A percentile compares a stretch with the other conserved stretches of the same genome.
These are phyloP conservation scores for Linnemannia schmuckeri DNA, from an alignment of 192 early-diverging fungal species.

Conservation along the genomic window DNA sequence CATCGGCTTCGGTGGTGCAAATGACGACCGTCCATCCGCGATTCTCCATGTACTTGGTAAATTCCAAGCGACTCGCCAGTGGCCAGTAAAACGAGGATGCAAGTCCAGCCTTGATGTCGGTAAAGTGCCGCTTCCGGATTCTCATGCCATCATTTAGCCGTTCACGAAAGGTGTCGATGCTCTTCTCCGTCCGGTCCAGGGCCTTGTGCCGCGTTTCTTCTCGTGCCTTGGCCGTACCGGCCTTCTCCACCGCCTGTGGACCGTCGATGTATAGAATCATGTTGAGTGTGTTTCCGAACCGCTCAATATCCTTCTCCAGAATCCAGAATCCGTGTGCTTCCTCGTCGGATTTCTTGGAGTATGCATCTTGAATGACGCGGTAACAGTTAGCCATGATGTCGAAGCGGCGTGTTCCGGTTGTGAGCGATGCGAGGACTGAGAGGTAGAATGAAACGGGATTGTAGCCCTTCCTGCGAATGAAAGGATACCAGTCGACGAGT, in stretches of 20 bases:
- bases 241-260: background rate
- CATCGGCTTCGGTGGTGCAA: background rate
- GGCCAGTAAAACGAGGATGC: constrained; percentile 12
- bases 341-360: background rate
- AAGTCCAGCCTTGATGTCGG: background rate
- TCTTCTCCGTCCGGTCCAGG: background rate
- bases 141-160: background rate
- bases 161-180: background rate
- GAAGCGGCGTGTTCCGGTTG: background rate
- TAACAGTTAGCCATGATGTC: background rate
- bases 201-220: background rate
- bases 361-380: constrained; percentile 3
- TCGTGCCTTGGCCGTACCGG: background rate
- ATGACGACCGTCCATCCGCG: background rate
- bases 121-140: constrained; percentile 10
- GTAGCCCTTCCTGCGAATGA: constrained; percentile 12
- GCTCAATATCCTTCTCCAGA: constrained; percentile 13
- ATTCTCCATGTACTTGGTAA: constrained; percentile 3
- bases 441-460: background rate
- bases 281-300: background rate
- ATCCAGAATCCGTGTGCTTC: background rate
- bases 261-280: constrained; percentile 2
- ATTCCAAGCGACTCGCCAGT: background rate
- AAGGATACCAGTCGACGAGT: background rate
- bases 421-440: background rate